Percentiles rank a stretch among this genome's conserved stretches.
Conservation (phyloP, 176 grass and related monocot genomes). For the Oryza longistaminata region DNA sequence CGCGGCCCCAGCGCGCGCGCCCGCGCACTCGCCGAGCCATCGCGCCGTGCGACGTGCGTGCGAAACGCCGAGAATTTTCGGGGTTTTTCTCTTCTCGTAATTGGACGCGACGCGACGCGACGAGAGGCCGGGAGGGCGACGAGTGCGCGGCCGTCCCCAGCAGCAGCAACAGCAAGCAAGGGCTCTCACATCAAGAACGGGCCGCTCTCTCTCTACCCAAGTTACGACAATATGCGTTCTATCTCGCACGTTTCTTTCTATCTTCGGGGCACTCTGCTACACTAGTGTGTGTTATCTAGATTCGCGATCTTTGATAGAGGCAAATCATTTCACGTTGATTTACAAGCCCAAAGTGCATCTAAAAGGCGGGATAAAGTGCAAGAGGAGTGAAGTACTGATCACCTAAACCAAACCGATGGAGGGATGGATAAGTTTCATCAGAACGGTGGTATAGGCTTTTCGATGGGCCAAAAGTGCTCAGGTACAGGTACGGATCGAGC, state of each 20-base stretch:
- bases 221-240: not conserved
- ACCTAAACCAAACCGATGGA: not conserved
- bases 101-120: not conserved
- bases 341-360: not conserved
- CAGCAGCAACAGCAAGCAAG: too few relatives aligned
- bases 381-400: not conserved
- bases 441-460: not conserved
- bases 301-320: not conserved
- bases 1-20: not conserved
- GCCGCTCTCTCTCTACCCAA: not conserved
- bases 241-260: conserved; percentile 6
- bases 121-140: not conserved
- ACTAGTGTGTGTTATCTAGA: too few relatives aligned
- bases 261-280: too few relatives aligned
- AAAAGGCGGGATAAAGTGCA: conserved; percentile 2
- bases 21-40: not conserved
- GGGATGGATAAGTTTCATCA: conserved; percentile 41
- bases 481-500: not conserved
- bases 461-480: not conserved
- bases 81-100: not conserved
- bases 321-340: conserved; percentile 7
- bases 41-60: not conserved
- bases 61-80: not conserved
- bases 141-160: not conserved
- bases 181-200: not conserved